Conservation (phyloP, 1,284 basidiomycete genomes). For the Leucoagaricus sp. region DNA sequence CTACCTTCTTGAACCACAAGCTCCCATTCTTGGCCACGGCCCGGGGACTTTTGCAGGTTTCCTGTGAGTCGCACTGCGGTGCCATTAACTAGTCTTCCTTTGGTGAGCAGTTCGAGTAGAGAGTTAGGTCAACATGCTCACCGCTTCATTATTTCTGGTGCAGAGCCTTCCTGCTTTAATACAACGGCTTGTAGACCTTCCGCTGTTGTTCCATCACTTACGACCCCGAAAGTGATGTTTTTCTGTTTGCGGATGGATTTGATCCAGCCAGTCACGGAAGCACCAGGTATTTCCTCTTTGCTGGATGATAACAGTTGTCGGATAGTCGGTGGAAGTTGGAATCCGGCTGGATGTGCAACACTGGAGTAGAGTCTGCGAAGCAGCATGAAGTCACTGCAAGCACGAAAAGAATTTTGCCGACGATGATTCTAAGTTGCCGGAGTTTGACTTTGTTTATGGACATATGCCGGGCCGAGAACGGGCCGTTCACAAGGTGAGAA, state of each 20-base stretch:
- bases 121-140: slow-evolving; percentile 26
- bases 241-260: slow-evolving; percentile 85
- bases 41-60: slow-evolving; percentile 62
- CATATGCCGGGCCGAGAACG: neutral
- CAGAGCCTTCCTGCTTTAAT: slow-evolving; percentile 31
- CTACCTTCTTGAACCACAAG: slow-evolving; percentile 57
- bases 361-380: slow-evolving; percentile 9
- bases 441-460: neutral
- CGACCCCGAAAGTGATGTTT: slow-evolving; percentile 79
- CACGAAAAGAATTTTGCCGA: neutral
- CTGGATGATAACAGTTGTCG: slow-evolving; percentile 7
- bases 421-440: neutral
- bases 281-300: slow-evolving; percentile 14
- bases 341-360: slow-evolving; percentile 7
- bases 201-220: slow-evolving; percentile 79
- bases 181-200: slow-evolving; percentile 81
- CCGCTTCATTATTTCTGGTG: slow-evolving; percentile 38
- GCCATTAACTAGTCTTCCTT: slow-evolving; percentile 71
- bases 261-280: slow-evolving; percentile 75
- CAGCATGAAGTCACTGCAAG: slow-evolving; percentile 5
- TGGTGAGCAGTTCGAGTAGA: neutral
- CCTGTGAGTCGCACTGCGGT: slow-evolving; percentile 72
- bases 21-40: slow-evolving; percentile 73
- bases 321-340: slow-evolving; percentile 16
- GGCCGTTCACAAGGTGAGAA: neutral